Conservation (phyloP, 345 rosid genomes). For the Bretschneidera sinensis region DNA sequence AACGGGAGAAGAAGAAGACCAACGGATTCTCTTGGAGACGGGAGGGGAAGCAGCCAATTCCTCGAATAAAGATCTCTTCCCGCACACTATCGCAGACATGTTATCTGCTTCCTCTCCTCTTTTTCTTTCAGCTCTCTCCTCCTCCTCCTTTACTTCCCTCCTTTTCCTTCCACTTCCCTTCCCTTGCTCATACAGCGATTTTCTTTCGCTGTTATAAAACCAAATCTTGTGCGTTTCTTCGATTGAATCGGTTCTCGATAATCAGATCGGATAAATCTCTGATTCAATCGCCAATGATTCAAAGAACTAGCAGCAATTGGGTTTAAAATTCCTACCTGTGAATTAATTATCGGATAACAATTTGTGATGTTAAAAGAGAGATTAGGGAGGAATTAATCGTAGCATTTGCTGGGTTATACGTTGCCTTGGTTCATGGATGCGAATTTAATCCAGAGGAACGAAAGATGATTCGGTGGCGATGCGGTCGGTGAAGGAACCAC, state of each 20-base stretch:
- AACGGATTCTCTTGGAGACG: constrained; percentile 61
- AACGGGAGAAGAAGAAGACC: constrained; percentile 46
- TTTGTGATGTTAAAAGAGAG: too few species aligned
- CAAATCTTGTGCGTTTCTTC: background rate
- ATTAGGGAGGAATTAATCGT: background rate
- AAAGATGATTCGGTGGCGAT: too few species aligned
- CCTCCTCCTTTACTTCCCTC: background rate
- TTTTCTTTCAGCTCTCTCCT: constrained; percentile 3
- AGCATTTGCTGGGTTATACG: background rate
- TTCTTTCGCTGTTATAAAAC: background rate
- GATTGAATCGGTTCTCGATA: too few species aligned
- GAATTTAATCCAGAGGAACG: background rate
- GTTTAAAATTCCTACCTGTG: too few species aligned
- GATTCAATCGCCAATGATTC: too few species aligned
- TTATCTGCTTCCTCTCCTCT: constrained; percentile 42
- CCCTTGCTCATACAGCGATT: background rate
- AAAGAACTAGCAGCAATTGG: background rate
- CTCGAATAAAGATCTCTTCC: constrained; percentile 90
- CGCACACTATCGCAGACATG: constrained; percentile 94
- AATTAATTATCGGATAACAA: background rate
- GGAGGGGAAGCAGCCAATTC: constrained; percentile 57
- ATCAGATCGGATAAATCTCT: background rate
- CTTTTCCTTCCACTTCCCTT: background rate
- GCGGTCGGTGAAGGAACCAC: background rate
- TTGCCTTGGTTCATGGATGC: background rate